A percentile compares a stretch with the other conserved stretches of the same genome.
Conservation (phyloP, 176 grass and related monocot species). For the Oryza australiensis region DNA sequence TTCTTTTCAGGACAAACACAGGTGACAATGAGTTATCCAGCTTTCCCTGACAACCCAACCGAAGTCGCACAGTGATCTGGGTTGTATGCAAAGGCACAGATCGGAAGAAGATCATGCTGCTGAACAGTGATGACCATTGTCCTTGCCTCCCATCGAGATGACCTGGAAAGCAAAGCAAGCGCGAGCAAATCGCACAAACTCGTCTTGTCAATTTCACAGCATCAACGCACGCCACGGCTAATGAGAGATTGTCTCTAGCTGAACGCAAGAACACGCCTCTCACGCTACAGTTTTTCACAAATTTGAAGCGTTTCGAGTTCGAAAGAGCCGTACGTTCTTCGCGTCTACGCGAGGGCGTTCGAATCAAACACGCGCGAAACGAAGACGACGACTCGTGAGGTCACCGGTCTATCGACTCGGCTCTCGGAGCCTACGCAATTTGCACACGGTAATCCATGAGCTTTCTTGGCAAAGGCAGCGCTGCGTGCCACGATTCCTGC, state of each 20-base stretch:
- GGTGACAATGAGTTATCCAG: not conserved
- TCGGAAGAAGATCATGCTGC: not conserved
- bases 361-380: conserved; percentile 3
- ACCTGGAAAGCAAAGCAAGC: not conserved
- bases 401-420: not conserved
- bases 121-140: not conserved
- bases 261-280: not conserved
- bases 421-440: not conserved
- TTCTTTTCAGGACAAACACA: conserved; percentile 10
- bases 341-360: not conserved
- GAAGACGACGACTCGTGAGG: not conserved
- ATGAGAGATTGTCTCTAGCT: not conserved
- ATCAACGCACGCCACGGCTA: not conserved
- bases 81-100: not conserved
- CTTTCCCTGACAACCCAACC: not conserved
- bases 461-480: conserved; percentile 19
- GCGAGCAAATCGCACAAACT: not conserved
- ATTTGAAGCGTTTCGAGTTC: not conserved
- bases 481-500: conserved; percentile 4
- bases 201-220: conserved; percentile 22
- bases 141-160: not conserved
- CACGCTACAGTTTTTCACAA: no score
- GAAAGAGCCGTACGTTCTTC: not conserved
- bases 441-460: not conserved
- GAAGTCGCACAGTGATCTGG: not conserved